Base-by-base conservation (phyloP, 768 basidiomycete species). In the Termitomyces sp. region DNA sequence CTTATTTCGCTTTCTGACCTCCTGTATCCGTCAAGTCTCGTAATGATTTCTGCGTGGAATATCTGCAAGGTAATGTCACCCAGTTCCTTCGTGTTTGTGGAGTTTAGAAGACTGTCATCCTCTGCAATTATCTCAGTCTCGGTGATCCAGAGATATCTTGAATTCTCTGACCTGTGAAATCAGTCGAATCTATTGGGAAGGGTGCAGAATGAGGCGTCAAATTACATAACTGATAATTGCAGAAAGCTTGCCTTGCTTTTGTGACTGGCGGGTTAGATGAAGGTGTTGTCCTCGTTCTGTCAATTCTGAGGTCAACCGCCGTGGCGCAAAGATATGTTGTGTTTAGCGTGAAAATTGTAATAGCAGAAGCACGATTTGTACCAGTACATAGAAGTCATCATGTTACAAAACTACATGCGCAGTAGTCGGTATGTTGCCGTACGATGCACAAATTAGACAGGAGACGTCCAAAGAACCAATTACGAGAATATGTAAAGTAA, bases 81-180 rank as follows among this genome's bases (percentile, higher is more conserved):
- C 30, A 64, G 20, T 56, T 59, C 35, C 54, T 60, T n/a, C 12
- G 47, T 32, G 30, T 40, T 38, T 40, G 53, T 6, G 12, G 54
- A 45, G 26, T 62, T 50, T 13, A 70, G 60, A 38, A 60, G 63
- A 0, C 50, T 36, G 46, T 69, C 68, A 44, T 70, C 69, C 40
- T 72, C 69, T 72, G 36, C 16, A 43, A 28, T 40, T 13, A 48
- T 48, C 30, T 48, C 47, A 48, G 18, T 20, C 10, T 10, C 9
- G 20, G 30, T 33, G 18, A 48, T 48, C 28, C 12, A 12, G 10
- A n/a, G 32, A 48, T 32, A 20, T 20, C 28, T 12, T 48, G 8
- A 32, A 5, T n/a, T 6, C 10, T 32, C 30, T 48, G 18, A 48
- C 47, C 47, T 32, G 30, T 33, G n/a, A 33, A 48, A 32, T 48